Percentiles rank a stretch among this genome's conserved stretches.
These are phyloP conservation scores for Pyrus betulifolia DNA, from an alignment of 306 rosid species.

Conservation along the genomic window DNA sequence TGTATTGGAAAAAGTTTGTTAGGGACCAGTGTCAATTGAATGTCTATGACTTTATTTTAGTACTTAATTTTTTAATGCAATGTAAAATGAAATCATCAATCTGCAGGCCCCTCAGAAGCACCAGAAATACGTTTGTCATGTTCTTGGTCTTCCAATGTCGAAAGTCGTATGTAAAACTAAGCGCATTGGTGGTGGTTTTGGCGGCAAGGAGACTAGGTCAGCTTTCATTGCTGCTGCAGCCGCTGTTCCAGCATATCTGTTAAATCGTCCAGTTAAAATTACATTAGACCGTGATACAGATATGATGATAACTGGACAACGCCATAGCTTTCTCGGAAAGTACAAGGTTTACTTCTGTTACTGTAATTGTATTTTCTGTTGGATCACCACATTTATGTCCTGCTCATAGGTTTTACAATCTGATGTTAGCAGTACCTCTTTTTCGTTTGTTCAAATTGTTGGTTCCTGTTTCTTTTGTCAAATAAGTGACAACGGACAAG, in stretches of 20 bases:
- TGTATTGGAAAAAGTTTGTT: neutral
- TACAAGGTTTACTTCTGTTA: constrained; percentile 54
- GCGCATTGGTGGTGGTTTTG: constrained; percentile 97
- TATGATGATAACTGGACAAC: constrained; percentile 90
- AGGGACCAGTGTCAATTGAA: neutral
- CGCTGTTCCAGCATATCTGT: constrained; percentile 76
- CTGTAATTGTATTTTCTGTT: constrained; percentile 8
- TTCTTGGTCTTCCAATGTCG: constrained; percentile 90
- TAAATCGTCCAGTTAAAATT: constrained; percentile 75
- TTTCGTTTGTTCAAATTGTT: neutral
- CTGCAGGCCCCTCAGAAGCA: constrained; percentile 94
- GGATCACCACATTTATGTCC: neutral
- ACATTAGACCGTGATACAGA: constrained; percentile 83
- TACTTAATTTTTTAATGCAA: neutral
- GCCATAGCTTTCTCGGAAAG: constrained; percentile 94
- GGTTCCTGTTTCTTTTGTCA: neutral
- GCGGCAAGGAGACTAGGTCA: constrained; percentile 96
- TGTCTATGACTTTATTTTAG: neutral
- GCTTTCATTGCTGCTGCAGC: constrained; percentile 81
- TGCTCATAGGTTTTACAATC: neutral
- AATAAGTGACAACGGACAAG: neutral
- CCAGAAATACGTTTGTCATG: constrained; percentile 77
- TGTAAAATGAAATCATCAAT: constrained; percentile 13
- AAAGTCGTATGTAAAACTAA: constrained; percentile 94
- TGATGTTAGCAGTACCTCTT: neutral